Evolutionary conservation across 805 yeast species (phyloP), one percentile per base, ranked within the genome.

Genomic region (Wickerhamiella sorbophila): DNA sequence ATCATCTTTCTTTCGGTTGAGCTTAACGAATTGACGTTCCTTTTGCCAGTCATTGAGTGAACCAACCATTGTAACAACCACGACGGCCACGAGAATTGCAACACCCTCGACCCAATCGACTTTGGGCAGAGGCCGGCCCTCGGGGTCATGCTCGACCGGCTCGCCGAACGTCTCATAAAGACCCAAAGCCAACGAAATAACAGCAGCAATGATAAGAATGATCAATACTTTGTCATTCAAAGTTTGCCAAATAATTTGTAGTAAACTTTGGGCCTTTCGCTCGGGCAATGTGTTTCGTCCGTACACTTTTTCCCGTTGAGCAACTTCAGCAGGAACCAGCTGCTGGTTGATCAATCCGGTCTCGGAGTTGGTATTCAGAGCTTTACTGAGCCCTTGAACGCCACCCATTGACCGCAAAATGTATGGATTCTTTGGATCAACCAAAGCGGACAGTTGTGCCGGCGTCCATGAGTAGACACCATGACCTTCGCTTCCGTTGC

Each of bases 51-150:
- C 98, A 60, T 91, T 91, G n/a, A 74, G 79, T 2, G 95, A 91
- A 39, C 96, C 94, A 12, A 93, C 98, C 2, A 84, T 49, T 4
- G 88, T 95, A 27, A 91, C 97, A 45, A 91, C 88, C 4, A 75
- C 54, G 19, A 91, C 82, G 17, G 99, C 99, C 3, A 80, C 80
- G 51, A 91, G 73, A 56, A 91, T 91, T 33, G 98, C 99, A 31
- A 87, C 94, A 52, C 99, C 99, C 66, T 91, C 99, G 38, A 93
- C 95, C 96, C 97, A 91, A 54, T 88, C 95, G 26, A 91, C 93
- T 53, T 77, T 74, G 15, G 96, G 95, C 42, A 76, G 59, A 17
- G 74, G 67, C 18, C 74, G 68, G 21, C 95, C 94, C 48, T 84
- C 83, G 4, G 72, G 75, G 58, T 88, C 95, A 52, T 72, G 72